phyloP scores from a whole-genome alignment of 768 basidiomycete genomes.

The Russula lepida region DNA sequence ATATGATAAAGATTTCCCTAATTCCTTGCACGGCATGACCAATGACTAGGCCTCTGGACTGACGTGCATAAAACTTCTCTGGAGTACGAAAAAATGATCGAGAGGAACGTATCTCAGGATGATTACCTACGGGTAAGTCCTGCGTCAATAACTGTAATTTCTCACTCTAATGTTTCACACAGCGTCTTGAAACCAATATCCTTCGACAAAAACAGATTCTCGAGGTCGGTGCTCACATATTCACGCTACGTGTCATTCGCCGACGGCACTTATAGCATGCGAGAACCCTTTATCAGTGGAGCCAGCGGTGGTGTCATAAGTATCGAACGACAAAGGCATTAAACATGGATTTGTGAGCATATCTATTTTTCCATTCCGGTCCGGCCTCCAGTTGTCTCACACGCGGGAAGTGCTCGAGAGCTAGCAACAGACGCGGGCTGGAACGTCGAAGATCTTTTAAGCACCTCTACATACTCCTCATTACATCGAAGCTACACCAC shows the following conservation, averaged over 20 bases:
- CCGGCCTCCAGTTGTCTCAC: background rate
- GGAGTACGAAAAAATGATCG: background rate
- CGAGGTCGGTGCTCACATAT: background rate
- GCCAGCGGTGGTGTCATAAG: background rate
- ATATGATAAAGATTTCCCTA: background rate
- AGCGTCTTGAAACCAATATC: background rate
- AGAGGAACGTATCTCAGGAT: background rate
- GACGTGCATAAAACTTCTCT: background rate
- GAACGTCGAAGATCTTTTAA: conserved; percentile 10
- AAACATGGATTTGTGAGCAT: conserved; percentile 5
- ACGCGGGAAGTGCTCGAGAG: background rate
- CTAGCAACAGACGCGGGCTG: conserved; percentile 4
- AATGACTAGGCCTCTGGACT: conserved; percentile 1
- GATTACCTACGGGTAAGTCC: background rate
- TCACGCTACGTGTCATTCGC: background rate
- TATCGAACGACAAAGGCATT: background rate
- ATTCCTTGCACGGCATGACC: background rate
- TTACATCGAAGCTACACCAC: background rate
- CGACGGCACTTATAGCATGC: conserved; percentile 4
- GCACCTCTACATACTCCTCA: background rate
- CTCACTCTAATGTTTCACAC: background rate
- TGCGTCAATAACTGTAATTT: background rate
- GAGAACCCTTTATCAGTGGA: background rate
- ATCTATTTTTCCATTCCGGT: background rate
- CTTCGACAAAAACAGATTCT: background rate